These are phyloP conservation scores for Teunomyces tritomae DNA, from an alignment of 805 yeast genomes.

Conservation along the genomic window DNA sequence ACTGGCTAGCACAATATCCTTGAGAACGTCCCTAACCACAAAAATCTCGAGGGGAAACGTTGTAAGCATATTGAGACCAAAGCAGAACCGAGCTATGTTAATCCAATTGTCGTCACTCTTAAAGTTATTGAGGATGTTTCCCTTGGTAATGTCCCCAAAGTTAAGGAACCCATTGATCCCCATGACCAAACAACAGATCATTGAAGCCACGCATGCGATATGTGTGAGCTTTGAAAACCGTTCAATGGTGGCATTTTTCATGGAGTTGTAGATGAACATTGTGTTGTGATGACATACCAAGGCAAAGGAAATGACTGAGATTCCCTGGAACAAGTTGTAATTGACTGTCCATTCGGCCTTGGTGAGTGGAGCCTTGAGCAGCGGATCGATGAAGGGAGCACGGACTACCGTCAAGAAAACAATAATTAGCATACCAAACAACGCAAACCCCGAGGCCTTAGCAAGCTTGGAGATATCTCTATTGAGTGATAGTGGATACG, in stretches of 20 bases:
- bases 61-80: constrained; percentile 89
- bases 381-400: constrained; percentile 60
- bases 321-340: constrained; percentile 75
- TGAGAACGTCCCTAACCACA: constrained; percentile 84
- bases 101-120: constrained; percentile 70
- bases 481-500: constrained; percentile 79
- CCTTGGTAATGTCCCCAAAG: constrained; percentile 77
- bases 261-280: constrained; percentile 81
- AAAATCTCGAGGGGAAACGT: constrained; percentile 89
- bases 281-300: constrained; percentile 95
- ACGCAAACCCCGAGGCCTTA: constrained; percentile 81
- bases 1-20: constrained; percentile 48
- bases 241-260: constrained; percentile 70
- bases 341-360: constrained; percentile 51
- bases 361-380: constrained; percentile 49
- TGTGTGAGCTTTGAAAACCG: constrained; percentile 79
- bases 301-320: constrained; percentile 93
- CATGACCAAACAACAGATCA: constrained; percentile 72
- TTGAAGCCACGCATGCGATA: constrained; percentile 75
- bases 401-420: constrained; percentile 68
- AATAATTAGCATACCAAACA: constrained; percentile 79
- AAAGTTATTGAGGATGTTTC: constrained; percentile 86
- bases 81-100: constrained; percentile 85
- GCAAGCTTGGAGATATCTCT: constrained; percentile 83
- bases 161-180: constrained; percentile 76